Conservation (phyloP, 2,329 filamentous ascomycete genomes). For the Microdochium nivale region DNA sequence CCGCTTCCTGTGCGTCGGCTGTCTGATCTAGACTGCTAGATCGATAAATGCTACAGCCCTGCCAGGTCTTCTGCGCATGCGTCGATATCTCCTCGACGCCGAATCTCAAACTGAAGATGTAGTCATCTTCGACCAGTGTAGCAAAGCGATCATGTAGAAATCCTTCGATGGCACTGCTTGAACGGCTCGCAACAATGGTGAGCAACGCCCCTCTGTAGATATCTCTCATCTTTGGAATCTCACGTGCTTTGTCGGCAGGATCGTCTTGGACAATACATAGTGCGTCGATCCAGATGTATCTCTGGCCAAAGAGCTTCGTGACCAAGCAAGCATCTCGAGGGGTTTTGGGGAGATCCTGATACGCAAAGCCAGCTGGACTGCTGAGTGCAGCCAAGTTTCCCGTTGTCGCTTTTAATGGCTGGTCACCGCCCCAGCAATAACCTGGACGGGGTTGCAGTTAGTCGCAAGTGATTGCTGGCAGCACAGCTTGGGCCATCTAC, state of each 20-base stretch:
- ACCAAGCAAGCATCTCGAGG: conserved; percentile 18
- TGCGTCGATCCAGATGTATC: conserved; percentile 22
- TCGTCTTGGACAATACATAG: conserved; percentile 21
- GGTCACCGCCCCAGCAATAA: not conserved
- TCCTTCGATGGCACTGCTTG: not conserved
- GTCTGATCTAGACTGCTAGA: not conserved
- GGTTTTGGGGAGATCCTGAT: conserved; percentile 7
- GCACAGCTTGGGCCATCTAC: not conserved
- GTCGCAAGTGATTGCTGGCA: too few species aligned
- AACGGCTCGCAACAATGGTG: conserved; percentile 7
- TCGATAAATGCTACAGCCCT: not conserved
- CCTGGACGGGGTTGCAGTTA: not conserved
- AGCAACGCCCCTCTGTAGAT: conserved; percentile 10
- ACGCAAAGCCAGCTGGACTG: not conserved
- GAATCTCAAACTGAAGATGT: not conserved
- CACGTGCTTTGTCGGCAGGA: conserved; percentile 14
- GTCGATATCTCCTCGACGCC: not conserved
- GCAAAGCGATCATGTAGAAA: not conserved
- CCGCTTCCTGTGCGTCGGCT: not conserved
- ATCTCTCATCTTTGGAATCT: conserved; percentile 10
- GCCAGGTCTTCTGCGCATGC: not conserved
- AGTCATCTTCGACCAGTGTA: not conserved
- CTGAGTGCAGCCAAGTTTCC: not conserved
- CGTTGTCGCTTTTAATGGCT: not conserved
- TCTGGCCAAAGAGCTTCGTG: conserved; percentile 11